Evolutionary conservation across 1,139 yeast species (phyloP).

Genomic region (Nadsonia starkeyi-henricii): DNA sequence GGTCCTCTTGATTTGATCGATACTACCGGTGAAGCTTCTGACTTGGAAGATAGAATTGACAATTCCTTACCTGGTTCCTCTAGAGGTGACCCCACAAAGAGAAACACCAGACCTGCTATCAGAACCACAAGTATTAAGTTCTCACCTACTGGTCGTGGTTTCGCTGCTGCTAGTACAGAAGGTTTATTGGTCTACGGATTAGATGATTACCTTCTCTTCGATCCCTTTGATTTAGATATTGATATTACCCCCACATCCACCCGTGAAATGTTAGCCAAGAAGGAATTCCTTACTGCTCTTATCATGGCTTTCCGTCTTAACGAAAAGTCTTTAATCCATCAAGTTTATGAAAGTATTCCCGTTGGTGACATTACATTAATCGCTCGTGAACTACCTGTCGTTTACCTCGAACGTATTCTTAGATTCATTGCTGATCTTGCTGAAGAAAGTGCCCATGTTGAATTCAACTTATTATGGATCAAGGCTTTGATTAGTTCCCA

Average conservation of each 20-base stretch:
- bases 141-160: conserved; percentile 83
- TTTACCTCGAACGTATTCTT: conserved; percentile 57
- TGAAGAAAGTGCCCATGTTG: conserved; percentile 71
- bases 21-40: conserved; percentile 74
- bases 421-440: conserved; percentile 58
- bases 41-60: conserved; percentile 71
- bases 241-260: conserved; percentile 82
- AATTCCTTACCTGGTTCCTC: conserved; percentile 73
- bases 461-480: conserved; percentile 74
- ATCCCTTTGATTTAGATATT: conserved; percentile 88
- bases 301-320: conserved; percentile 92
- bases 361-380: conserved; percentile 55
- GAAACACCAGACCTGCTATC: conserved; percentile 67
- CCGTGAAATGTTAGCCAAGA: conserved; percentile 37
- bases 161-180: conserved; percentile 93
- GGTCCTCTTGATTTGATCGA: conserved; percentile 79
- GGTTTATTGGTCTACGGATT: conserved; percentile 76
- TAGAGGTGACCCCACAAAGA: conserved; percentile 73
- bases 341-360: conserved; percentile 67
- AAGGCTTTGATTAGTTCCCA: conserved; percentile 52
- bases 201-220: conserved; percentile 64
- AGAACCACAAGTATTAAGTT: conserved; percentile 65
- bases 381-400: conserved; percentile 53
- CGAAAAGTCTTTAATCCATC: conserved; percentile 59
- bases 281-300: conserved; percentile 65